Evolutionary conservation across 495 filamentous ascomycete genomes (phyloP).

Genomic region (Podospora conica): DNA sequence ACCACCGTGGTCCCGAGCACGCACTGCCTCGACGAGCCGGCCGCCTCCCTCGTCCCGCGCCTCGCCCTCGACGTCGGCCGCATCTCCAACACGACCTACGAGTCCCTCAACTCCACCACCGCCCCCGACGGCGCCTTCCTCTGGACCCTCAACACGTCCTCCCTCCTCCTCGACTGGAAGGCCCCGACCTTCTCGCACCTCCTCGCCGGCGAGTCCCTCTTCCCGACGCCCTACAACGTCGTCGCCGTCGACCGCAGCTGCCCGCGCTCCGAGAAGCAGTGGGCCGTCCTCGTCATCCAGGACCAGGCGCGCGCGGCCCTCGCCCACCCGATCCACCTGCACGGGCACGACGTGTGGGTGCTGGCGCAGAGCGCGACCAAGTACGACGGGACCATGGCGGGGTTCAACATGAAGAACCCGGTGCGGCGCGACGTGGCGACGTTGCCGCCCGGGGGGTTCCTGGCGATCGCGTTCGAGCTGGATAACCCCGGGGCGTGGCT

Average conservation of each 20-base stretch:
- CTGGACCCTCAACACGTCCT: slow-evolving; percentile 32
- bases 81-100: slow-evolving; percentile 14
- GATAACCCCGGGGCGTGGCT: slow-evolving; percentile 42
- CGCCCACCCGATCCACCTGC: slow-evolving; percentile 24
- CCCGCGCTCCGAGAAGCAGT: slow-evolving; percentile 5
- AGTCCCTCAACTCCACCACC: slow-evolving; percentile 17
- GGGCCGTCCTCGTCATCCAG: slow-evolving; percentile 22
- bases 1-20: slow-evolving; percentile 19
- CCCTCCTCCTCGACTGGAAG: slow-evolving; percentile 28
- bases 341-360: slow-evolving; percentile 22
- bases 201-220: slow-evolving; percentile 22
- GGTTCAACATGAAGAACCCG: slow-evolving; percentile 37
- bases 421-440: slow-evolving; percentile 55
- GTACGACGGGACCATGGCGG: slow-evolving; percentile 4
- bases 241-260: slow-evolving; percentile 9
- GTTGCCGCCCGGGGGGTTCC: slow-evolving; percentile 41
- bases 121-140: slow-evolving; percentile 18
- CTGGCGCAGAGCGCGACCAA: slow-evolving; percentile 1
- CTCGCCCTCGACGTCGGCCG: slow-evolving; percentile 27
- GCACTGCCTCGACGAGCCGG: slow-evolving; percentile 26
- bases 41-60: slow-evolving; percentile 26
- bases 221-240: slow-evolving; percentile 31
- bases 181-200: slow-evolving; percentile 26
- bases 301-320: slow-evolving; percentile 7
- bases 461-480: slow-evolving; percentile 51